Conservation (phyloP, 768 basidiomycete species). For the Pholiota conissans region DNA sequence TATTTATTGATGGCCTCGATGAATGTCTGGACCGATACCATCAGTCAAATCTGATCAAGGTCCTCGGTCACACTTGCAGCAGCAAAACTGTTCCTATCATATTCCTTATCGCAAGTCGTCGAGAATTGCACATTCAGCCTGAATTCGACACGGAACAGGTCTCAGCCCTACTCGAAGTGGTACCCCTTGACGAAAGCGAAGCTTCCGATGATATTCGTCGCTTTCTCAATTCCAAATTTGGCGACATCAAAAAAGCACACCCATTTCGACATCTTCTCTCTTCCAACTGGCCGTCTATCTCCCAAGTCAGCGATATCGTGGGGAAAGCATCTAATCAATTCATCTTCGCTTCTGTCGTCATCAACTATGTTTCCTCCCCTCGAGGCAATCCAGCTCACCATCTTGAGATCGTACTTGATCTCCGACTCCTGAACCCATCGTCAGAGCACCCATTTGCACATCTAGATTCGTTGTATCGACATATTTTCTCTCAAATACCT, state of each 20-base stretch:
- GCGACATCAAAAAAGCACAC: constrained; percentile 1
- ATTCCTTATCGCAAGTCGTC: constrained; percentile 13
- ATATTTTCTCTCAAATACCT: no score
- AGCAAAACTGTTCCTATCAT: not conserved
- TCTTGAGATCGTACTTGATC: constrained; percentile 1
- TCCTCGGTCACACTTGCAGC: not conserved
- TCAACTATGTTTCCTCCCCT: constrained; percentile 7
- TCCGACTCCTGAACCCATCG: not conserved
- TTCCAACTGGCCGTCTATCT: constrained; percentile 7
- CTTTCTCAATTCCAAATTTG: constrained; percentile 10
- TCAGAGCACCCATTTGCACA: no score
- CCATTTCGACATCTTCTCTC: not conserved
- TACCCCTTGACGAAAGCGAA: not conserved
- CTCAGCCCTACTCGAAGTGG: not conserved
- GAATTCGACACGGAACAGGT: not conserved
- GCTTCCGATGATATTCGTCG: constrained; percentile 7
- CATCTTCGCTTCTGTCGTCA: constrained; percentile 14
- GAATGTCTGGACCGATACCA: not conserved
- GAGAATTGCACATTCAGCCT: constrained; percentile 11
- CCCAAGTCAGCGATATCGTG: constrained; percentile 9
- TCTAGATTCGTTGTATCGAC: no score
- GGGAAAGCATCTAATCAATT: constrained; percentile 15
- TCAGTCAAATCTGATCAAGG: not conserved
- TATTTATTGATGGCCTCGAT: no score
- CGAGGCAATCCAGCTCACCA: not conserved